phyloP scores from a whole-genome alignment of 1,284 basidiomycete species.

The Cystobasidium slooffiae region DNA sequence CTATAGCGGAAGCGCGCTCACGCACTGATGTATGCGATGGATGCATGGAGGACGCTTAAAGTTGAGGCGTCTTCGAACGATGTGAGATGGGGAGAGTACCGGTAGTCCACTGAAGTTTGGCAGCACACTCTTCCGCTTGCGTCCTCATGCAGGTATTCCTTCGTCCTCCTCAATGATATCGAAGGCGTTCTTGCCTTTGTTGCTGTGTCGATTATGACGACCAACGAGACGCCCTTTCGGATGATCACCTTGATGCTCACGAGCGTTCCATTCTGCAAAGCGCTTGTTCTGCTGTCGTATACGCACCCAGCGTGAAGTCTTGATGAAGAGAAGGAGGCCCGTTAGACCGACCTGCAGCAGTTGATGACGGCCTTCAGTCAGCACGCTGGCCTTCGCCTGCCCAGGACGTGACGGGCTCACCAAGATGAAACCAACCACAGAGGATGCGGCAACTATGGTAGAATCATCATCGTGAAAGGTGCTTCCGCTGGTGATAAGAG shows the following conservation, averaged over 20 bases:
- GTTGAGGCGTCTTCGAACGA: no score
- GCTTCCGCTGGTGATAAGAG: not conserved
- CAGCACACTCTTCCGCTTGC: no score
- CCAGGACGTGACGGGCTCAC: no score
- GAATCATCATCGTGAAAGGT: constrained; percentile 22
- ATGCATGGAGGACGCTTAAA: no score
- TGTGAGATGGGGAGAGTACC: no score
- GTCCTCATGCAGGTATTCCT: constrained; percentile 40
- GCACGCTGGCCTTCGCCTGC: no score
- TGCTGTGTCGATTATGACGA: constrained; percentile 10
- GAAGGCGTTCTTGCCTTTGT: constrained; percentile 41
- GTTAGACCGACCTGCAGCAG: constrained; percentile 41
- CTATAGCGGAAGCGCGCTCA: no score
- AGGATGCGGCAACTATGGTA: constrained; percentile 30
- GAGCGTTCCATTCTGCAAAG: constrained; percentile 40
- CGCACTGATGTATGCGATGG: no score
- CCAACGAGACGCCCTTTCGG: constrained; percentile 32
- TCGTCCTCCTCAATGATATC: constrained; percentile 43
- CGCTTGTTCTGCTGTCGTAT: constrained; percentile 18
- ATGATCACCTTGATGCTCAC: constrained; percentile 37
- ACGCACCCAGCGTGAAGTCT: constrained; percentile 31
- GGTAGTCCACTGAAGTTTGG: no score
- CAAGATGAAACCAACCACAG: constrained; percentile 41
- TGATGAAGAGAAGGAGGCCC: constrained; percentile 36
- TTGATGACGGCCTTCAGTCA: no score